These are phyloP conservation scores for Glycine tomentella DNA, from an alignment of 306 rosid species.

Conservation along the genomic window DNA sequence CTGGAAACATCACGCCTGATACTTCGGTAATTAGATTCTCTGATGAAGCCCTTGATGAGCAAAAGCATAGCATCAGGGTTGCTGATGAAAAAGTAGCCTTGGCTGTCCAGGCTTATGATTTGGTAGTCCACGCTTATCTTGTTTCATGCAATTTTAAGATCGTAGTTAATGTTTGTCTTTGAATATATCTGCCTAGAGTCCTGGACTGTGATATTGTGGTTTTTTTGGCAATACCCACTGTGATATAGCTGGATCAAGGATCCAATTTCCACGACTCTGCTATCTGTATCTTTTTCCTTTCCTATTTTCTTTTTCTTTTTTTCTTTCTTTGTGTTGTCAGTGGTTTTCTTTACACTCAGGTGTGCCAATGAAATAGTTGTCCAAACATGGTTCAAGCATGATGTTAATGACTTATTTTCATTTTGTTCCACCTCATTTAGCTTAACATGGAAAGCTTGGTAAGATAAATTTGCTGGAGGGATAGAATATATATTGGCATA, in stretches of 20 bases:
- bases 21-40: slow-evolving; percentile 75
- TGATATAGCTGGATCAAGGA: no score
- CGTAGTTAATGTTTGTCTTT: slow-evolving; percentile 14
- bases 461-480: not conserved
- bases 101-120: slow-evolving; percentile 93
- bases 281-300: slow-evolving; percentile 3
- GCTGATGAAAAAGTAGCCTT: slow-evolving; percentile 91
- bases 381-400: slow-evolving; percentile 20
- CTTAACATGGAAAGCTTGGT: slow-evolving; percentile 25
- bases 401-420: slow-evolving; percentile 16
- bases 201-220: no score
- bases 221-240: no score
- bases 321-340: not conserved
- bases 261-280: slow-evolving; percentile 7
- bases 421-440: not conserved
- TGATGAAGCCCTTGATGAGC: slow-evolving; percentile 97
- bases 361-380: slow-evolving; percentile 10
- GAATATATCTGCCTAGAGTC: no score
- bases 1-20: slow-evolving; percentile 77
- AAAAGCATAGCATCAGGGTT: slow-evolving; percentile 92
- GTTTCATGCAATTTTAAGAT: slow-evolving; percentile 23
- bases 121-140: slow-evolving; percentile 63
- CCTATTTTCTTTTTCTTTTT: not conserved
- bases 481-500: slow-evolving; percentile 2
- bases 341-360: slow-evolving; percentile 10